Evolutionary conservation across 2,329 filamentous ascomycete genomes (phyloP).

Genomic region (Alternaria viburni): DNA sequence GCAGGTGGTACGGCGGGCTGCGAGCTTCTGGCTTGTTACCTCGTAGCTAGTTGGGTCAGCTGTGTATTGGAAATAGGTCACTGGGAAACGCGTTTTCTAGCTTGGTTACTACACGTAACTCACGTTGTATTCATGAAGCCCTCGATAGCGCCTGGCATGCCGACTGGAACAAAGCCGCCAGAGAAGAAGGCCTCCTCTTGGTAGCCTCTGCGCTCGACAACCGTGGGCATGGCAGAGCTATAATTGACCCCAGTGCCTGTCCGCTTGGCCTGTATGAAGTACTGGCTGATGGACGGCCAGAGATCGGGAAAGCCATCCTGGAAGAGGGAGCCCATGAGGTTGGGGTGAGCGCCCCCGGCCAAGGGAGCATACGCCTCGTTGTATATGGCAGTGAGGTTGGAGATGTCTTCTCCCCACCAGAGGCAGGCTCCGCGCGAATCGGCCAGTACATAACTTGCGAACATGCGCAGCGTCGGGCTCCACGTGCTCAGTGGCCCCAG

Average conservation of each 20-base stretch:
- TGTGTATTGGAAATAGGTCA: background rate
- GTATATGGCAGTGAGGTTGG: conserved; percentile 41
- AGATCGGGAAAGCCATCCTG: conserved; percentile 39
- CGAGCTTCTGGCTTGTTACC: conserved; percentile 39
- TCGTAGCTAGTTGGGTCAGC: conserved; percentile 30
- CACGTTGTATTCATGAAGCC: conserved; percentile 24
- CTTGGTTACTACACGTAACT: background rate
- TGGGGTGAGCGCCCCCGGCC: conserved; percentile 34
- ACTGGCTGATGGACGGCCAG: conserved; percentile 25
- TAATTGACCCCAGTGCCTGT: conserved; percentile 35
- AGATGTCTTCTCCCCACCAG: conserved; percentile 40
- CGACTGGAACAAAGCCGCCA: conserved; percentile 41
- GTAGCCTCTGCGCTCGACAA: conserved; percentile 40
- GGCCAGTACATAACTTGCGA: conserved; percentile 38
- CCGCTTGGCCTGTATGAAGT: conserved; percentile 32
- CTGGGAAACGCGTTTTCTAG: background rate
- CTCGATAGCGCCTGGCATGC: conserved; percentile 26
- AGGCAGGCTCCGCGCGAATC: conserved; percentile 42
- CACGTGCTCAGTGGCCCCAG: conserved; percentile 36
- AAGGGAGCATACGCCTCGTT: conserved; percentile 40
- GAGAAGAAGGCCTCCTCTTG: conserved; percentile 43
- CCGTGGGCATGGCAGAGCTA: conserved; percentile 23
- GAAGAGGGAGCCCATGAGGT: conserved; percentile 42
- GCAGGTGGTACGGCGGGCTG: conserved; percentile 40
- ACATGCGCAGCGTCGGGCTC: conserved; percentile 37